These are phyloP conservation scores for Carnegiea gigantea DNA, from an alignment of 179 eudicot genomes.

Conservation along the genomic window DNA sequence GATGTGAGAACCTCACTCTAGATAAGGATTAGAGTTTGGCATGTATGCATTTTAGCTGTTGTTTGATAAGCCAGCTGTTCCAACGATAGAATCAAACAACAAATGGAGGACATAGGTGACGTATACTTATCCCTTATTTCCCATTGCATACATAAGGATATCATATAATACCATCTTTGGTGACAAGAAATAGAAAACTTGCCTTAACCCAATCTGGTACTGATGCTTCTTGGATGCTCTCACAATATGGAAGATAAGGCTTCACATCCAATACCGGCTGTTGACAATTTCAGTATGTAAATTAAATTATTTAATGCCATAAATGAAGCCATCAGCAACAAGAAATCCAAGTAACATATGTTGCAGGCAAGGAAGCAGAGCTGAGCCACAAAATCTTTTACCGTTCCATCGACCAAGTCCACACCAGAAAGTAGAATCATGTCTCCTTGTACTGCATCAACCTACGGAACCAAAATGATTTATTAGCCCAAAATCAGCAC, in stretches of 20 bases:
- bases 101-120: background rate
- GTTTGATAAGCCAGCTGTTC: background rate
- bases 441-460: conserved; percentile 72
- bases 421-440: conserved; percentile 81
- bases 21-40: background rate
- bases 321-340: background rate
- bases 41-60: background rate
- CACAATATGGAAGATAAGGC: conserved; percentile 94
- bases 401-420: conserved; percentile 98
- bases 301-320: background rate
- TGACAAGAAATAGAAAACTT: conserved; percentile 4
- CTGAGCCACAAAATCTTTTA: conserved; percentile 31
- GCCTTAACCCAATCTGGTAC: conserved; percentile 95
- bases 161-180: background rate
- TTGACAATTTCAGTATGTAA: background rate
- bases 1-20: background rate
- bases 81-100: background rate
- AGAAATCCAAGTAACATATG: background rate
- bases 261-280: conserved; percentile 97
- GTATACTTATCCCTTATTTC: background rate
- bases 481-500: background rate
- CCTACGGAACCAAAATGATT: conserved; percentile 35
- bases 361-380: background rate
- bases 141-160: background rate
- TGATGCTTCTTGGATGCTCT: conserved; percentile 62